Conservation (phyloP, 176 grass and related monocot genomes). For the Bolboschoenus planiculmis region DNA sequence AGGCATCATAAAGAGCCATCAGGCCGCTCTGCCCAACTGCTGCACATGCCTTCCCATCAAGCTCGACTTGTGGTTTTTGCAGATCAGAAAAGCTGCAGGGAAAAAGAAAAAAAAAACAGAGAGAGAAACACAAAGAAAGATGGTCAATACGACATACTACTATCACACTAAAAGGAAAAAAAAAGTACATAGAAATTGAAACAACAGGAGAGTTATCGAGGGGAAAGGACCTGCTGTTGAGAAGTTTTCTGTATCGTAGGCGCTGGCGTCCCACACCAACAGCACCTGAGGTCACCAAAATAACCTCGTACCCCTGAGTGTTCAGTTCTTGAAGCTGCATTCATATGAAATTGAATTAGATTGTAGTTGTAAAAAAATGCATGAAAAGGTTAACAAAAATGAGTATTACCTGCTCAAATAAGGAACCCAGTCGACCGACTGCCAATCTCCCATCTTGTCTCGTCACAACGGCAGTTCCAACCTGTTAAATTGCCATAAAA, state of each 20-base stretch:
- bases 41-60: conserved; percentile 91
- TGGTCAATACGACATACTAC: neutral
- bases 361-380: conserved; percentile 1
- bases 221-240: conserved; percentile 52
- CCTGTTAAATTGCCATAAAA: conserved; percentile 32
- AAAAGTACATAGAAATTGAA: neutral
- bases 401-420: conserved; percentile 77
- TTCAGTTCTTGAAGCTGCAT: conserved; percentile 82
- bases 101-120: neutral
- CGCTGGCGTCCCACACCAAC: conserved; percentile 81
- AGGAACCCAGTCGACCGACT: conserved; percentile 61
- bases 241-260: conserved; percentile 69
- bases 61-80: conserved; percentile 77
- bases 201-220: neutral
- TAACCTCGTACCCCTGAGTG: conserved; percentile 67
- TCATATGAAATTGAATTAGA: conserved; percentile 3
- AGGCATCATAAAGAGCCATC: conserved; percentile 84
- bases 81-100: conserved; percentile 84
- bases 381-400: neutral
- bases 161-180: neutral
- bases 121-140: neutral
- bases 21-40: conserved; percentile 91
- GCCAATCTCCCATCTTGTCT: conserved; percentile 78
- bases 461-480: conserved; percentile 92
- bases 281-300: conserved; percentile 89